Conservation (phyloP, 2,329 filamentous ascomycete genomes). For the Massarina eburnea region DNA sequence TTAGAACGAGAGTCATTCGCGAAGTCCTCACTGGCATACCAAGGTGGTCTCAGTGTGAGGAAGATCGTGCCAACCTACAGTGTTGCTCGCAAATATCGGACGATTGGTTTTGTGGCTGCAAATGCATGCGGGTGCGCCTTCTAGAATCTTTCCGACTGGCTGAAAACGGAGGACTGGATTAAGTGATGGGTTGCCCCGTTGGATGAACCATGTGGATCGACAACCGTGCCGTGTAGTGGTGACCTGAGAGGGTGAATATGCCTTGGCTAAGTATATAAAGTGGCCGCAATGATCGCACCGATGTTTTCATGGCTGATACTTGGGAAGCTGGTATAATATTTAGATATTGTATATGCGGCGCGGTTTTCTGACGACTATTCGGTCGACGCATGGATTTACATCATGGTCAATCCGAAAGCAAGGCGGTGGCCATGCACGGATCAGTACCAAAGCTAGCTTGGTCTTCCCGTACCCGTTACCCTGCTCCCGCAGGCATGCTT, state of each 20-base stretch:
- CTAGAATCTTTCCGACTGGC: background rate
- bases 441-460: background rate
- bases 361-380: background rate
- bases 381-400: background rate
- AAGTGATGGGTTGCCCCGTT: background rate
- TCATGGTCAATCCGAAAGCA: background rate
- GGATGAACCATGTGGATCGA: background rate
- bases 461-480: background rate
- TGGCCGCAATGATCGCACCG: background rate
- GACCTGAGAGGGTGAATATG: background rate
- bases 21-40: slow-evolving; percentile 1
- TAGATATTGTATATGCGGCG: background rate
- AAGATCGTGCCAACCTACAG: background rate
- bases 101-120: background rate
- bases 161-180: too few species aligned
- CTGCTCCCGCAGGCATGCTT: background rate
- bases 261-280: background rate
- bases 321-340: background rate
- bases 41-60: slow-evolving; percentile 1
- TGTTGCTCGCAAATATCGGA: background rate
- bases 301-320: background rate
- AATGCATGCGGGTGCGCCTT: background rate
- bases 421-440: background rate
- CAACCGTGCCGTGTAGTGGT: background rate
- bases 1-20: background rate